Percentiles rank a stretch among this genome's conserved stretches.
phyloP scores from a whole-genome alignment of 306 rosid genomes.

The Spatholobus suberectus region DNA sequence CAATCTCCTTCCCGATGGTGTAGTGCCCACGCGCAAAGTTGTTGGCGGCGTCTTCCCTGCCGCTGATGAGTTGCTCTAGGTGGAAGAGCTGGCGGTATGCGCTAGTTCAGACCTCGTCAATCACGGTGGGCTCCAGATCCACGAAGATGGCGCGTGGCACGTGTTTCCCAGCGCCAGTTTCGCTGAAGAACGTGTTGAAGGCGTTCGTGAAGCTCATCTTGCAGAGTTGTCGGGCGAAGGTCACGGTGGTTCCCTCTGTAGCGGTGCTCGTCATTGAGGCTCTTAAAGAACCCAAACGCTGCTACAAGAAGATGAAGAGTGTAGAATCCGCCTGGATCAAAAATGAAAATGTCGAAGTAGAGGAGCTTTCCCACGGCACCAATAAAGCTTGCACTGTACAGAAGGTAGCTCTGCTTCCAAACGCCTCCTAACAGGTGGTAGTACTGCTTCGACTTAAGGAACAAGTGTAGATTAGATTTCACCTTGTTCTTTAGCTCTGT shows the following conservation, averaged over 20 bases:
- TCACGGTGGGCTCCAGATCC: conserved; percentile 93
- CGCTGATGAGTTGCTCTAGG: conserved; percentile 90
- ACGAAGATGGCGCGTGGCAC: conserved; percentile 90
- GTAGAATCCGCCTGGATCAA: too few species aligned
- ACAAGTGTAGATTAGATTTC: conserved; percentile 67
- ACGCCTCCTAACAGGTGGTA: conserved; percentile 74
- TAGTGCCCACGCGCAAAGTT: conserved; percentile 94
- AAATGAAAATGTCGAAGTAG: too few species aligned
- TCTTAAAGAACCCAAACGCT: too few species aligned
- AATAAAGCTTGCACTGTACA: too few species aligned
- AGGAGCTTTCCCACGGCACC: too few species aligned
- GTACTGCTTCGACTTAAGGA: conserved; percentile 67
- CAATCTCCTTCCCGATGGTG: conserved; percentile 90
- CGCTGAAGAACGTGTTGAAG: conserved; percentile 89
- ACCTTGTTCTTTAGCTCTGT: conserved; percentile 63
- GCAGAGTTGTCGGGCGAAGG: too few species aligned
- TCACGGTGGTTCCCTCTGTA: too few species aligned
- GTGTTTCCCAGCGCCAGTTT: conserved; percentile 94
- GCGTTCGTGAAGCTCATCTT: too few species aligned
- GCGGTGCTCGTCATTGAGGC: too few species aligned
- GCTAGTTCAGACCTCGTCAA: conserved; percentile 88
- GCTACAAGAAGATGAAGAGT: too few species aligned
- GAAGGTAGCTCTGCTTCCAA: conserved; percentile 79
- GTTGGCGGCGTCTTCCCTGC: conserved; percentile 94
- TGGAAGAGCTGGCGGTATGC: conserved; percentile 91